Conservation (phyloP, 257 asterid species). For the Scutellaria baicalensis region DNA sequence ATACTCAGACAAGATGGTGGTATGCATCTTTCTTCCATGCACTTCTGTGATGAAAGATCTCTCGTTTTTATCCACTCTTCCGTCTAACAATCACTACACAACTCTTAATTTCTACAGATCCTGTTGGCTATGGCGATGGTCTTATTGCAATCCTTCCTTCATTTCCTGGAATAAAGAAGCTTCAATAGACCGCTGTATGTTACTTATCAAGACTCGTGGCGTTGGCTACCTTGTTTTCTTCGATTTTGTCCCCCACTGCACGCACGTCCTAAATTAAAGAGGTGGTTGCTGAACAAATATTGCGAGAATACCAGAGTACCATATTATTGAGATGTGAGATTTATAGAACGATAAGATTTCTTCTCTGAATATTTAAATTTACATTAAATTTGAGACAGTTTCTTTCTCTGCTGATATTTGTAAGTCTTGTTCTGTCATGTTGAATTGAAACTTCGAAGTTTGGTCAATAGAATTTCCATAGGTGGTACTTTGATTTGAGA, state of each 20-base stretch:
- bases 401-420: not conserved
- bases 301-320: not conserved
- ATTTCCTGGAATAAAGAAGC: constrained; percentile 85
- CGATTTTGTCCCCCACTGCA: not conserved
- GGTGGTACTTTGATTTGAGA: too few species aligned
- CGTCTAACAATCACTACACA: not conserved
- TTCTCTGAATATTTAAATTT: not conserved
- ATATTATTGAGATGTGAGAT: constrained; percentile 7
- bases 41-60: not conserved
- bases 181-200: constrained; percentile 21
- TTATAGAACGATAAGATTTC: not conserved
- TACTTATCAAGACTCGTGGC: not conserved
- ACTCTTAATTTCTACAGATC: constrained; percentile 36
- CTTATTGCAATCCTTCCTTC: constrained; percentile 80
- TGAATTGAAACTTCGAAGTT: too few species aligned
- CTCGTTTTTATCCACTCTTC: not conserved
- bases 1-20: constrained; percentile 77
- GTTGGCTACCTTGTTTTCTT: not conserved
- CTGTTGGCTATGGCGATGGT: constrained; percentile 81
- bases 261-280: not conserved
- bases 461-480: too few species aligned
- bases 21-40: constrained; percentile 18
- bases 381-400: not conserved
- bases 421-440: not conserved
- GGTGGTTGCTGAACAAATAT: not conserved